Percentiles rank a stretch among this genome's conserved stretches.
Evolutionary conservation across 1,284 basidiomycete genomes (phyloP).

Genomic region (Trametes versicolor): DNA sequence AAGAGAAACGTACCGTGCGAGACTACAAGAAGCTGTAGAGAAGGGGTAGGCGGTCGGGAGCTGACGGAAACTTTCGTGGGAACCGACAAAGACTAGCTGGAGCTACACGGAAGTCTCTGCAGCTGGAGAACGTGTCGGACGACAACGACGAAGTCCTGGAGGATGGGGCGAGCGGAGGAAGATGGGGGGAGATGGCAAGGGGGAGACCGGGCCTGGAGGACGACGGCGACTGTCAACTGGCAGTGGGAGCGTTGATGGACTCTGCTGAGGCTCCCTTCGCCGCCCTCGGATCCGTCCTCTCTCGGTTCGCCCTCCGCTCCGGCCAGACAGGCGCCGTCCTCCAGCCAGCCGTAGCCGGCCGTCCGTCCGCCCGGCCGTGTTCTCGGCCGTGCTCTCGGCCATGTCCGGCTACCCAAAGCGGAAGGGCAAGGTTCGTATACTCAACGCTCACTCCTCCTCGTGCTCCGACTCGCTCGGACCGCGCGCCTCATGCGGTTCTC

Average conservation of each 20-base stretch:
- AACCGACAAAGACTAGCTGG: slow-evolving; percentile 31
- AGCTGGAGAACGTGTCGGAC: slow-evolving; percentile 18
- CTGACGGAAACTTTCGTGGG: slow-evolving; percentile 39
- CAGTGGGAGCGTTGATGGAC: slow-evolving; percentile 36
- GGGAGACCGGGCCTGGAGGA: slow-evolving; percentile 32
- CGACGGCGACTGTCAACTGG: slow-evolving; percentile 40
- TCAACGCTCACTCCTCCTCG: slow-evolving; percentile 13
- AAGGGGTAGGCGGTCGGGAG: slow-evolving; percentile 25
- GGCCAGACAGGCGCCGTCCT: slow-evolving; percentile 1
- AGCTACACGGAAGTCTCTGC: slow-evolving; percentile 23
- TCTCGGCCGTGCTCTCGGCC: slow-evolving; percentile 1
- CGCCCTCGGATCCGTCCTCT: slow-evolving; percentile 34
- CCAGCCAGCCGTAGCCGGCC: slow-evolving; percentile 13
- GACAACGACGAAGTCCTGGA: slow-evolving; percentile 19
- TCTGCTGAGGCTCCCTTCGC: slow-evolving; percentile 19
- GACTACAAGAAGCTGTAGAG: slow-evolving; percentile 25
- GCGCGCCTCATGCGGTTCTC: background rate
- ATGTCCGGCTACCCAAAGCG: background rate
- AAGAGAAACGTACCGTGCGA: slow-evolving; percentile 31
- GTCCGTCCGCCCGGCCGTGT: slow-evolving; percentile 14
- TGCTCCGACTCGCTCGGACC: background rate
- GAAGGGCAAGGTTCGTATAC: slow-evolving; percentile 14
- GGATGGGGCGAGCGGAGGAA: slow-evolving; percentile 25
- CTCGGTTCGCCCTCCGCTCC: slow-evolving; percentile 21
- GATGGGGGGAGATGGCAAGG: slow-evolving; percentile 32